These are phyloP conservation scores for Boletus eberwhitei DNA, from an alignment of 768 basidiomycete genomes.

Conservation along the genomic window DNA sequence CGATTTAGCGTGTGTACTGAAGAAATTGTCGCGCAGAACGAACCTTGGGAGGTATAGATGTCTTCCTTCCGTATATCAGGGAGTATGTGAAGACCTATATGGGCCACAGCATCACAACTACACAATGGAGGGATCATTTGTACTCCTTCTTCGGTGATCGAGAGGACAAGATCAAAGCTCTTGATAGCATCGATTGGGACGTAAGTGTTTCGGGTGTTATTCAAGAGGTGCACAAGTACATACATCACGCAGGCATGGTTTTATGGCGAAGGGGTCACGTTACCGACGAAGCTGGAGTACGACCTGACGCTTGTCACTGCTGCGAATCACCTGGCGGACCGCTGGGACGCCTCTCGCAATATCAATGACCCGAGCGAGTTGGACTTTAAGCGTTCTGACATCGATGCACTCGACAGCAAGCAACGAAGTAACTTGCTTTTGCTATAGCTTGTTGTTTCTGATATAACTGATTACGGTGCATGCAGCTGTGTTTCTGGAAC, in stretches of 20 bases:
- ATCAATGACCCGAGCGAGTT: conserved; percentile 32
- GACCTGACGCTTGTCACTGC: conserved; percentile 51
- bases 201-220: conserved; percentile 31
- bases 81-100: conserved; percentile 55
- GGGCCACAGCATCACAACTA: conserved; percentile 54
- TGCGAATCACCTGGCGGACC: conserved; percentile 49
- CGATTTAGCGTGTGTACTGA: neutral
- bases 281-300: conserved; percentile 50
- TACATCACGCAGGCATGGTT: conserved; percentile 45
- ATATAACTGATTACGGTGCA: neutral
- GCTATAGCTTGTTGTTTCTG: neutral
- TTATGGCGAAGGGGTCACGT: conserved; percentile 48
- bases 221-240: neutral
- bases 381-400: conserved; percentile 43
- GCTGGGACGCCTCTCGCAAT: conserved; percentile 48
- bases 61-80: conserved; percentile 53
- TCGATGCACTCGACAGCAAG: conserved; percentile 46
- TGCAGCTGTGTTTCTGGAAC: conserved; percentile 56
- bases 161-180: conserved; percentile 42
- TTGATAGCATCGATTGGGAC: conserved; percentile 57
- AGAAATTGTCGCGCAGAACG: conserved; percentile 34
- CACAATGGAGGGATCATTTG: conserved; percentile 56
- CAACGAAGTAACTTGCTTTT: conserved; percentile 40
- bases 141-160: conserved; percentile 48
- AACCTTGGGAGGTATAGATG: conserved; percentile 53